Conservation (phyloP, 1,139 yeast species). For the Yarrowia galli region DNA sequence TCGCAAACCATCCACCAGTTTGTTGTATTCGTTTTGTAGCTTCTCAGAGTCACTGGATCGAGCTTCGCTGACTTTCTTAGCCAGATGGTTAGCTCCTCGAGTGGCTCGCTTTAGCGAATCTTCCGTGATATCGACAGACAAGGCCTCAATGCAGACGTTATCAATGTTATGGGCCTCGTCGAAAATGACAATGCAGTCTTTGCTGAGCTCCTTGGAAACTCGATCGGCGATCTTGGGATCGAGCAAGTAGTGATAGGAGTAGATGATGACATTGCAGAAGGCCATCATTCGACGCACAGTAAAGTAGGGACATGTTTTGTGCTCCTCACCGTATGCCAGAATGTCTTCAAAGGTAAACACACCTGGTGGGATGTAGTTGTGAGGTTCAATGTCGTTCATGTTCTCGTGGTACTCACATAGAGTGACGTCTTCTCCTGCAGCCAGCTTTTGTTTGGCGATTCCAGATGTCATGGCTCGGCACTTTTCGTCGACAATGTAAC, state of each 20-base stretch:
- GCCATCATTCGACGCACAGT: conserved; percentile 98
- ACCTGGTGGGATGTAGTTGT: conserved; percentile 86
- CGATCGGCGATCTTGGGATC: conserved; percentile 98
- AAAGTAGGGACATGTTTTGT: conserved; percentile 92
- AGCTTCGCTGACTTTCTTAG: conserved; percentile 79
- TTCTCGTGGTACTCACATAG: conserved; percentile 91
- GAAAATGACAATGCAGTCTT: conserved; percentile 91
- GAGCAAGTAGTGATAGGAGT: conserved; percentile 91
- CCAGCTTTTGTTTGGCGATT: conserved; percentile 72
- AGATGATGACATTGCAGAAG: conserved; percentile 90
- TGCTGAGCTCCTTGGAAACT: conserved; percentile 88
- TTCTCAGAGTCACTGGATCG: conserved; percentile 82
- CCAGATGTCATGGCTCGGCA: conserved; percentile 96
- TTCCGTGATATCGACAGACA: conserved; percentile 85
- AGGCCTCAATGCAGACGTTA: conserved; percentile 95
- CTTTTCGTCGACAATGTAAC: conserved; percentile 93
- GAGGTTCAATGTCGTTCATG: conserved; percentile 83
- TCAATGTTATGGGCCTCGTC: conserved; percentile 99
- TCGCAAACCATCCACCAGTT: conserved; percentile 85
- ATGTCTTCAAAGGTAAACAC: conserved; percentile 92
- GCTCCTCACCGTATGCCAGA: conserved; percentile 74
- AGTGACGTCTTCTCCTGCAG: conserved; percentile 64
- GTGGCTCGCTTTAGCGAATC: conserved; percentile 81
- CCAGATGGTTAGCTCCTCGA: conserved; percentile 81
- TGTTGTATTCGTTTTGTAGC: conserved; percentile 87